Base-by-base conservation (phyloP, 441 rosid genomes). In the Euphorbia schlechtendalii region DNA sequence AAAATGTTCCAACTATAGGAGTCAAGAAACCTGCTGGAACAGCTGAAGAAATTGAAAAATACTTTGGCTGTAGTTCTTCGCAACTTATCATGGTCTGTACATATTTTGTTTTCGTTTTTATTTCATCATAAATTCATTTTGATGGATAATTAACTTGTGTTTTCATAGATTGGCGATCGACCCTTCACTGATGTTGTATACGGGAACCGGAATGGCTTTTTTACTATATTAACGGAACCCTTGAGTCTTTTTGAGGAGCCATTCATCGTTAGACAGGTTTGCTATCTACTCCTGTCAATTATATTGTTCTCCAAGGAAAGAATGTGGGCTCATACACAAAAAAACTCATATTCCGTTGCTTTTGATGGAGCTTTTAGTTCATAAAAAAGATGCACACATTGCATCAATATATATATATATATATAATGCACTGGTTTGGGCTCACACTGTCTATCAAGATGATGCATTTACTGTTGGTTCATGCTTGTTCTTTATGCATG, bases 1-100 rank as follows among this genome's bases (percentile, higher is more conserved):
- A 65, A 73, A 69, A 34, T 52, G 54, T 43, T 55, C 34, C 14
- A 41, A 51, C 30, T 65, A n/a, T 59, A 94, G 99, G 77, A 76
- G 80, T 86, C 68, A 94, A 91, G 86, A 94, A 91, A 82, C 99
- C 99, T 28, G 96, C 96, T 14, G 99, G 99, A 57, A 81, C 86
- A 24, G 90, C 92, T 61, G 96, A 91, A 76, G 99, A 94, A 74
- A 82, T 94, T n/a, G 99, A 91, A 78, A 82, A 85, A 63, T 96
- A 94, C 73, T 94, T 94, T 82, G 99, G 96, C 68, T 91, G 88
- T 68, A 61, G 69, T 66, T 83, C 96, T 24, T 87, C 96, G 0
- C 84, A 86, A 67, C 89, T 91, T 61, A 81, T 94, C 74, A 89
- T 94, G 96, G 99, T 94, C 77, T 30, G 43, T 60, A 36, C 18